These are phyloP conservation scores for Mallotus japonicus DNA, from an alignment of 441 rosid species.

Conservation along the genomic window DNA sequence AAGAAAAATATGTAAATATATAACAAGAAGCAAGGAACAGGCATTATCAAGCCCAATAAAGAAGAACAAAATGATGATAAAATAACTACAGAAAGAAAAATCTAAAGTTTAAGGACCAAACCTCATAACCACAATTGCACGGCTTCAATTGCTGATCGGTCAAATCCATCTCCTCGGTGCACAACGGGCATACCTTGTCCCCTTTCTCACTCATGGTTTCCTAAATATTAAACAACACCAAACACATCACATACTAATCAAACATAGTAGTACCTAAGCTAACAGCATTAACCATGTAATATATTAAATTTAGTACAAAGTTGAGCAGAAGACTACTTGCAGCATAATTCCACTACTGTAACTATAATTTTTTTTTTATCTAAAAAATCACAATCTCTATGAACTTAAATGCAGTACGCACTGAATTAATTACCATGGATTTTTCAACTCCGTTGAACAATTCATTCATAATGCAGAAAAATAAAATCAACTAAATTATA, in stretches of 20 bases:
- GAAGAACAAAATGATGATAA: too few relatives aligned
- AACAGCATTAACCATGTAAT: background rate
- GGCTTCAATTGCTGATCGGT: constrained; percentile 96
- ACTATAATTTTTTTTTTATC: background rate
- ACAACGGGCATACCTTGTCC: constrained; percentile 85
- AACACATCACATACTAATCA: background rate
- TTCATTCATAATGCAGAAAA: too few relatives aligned
- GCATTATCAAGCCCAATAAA: background rate
- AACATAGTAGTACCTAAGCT: background rate
- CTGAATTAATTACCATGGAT: background rate
- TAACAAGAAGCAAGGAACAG: background rate
- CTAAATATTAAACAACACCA: constrained; percentile 17
- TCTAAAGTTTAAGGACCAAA: constrained; percentile 23
- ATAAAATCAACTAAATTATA: background rate
- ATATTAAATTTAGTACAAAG: background rate
- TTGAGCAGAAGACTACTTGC: too few relatives aligned
- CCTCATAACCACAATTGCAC: constrained; percentile 95
- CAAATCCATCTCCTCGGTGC: constrained; percentile 92
- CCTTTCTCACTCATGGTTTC: constrained; percentile 75
- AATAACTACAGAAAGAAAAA: background rate
- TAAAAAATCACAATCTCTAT: too few relatives aligned
- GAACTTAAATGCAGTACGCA: too few relatives aligned
- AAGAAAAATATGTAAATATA: background rate
- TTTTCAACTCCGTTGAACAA: background rate
- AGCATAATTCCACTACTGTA: too few relatives aligned